phyloP scores from a whole-genome alignment of 768 basidiomycete genomes.

The Crepidotus variabilis region DNA sequence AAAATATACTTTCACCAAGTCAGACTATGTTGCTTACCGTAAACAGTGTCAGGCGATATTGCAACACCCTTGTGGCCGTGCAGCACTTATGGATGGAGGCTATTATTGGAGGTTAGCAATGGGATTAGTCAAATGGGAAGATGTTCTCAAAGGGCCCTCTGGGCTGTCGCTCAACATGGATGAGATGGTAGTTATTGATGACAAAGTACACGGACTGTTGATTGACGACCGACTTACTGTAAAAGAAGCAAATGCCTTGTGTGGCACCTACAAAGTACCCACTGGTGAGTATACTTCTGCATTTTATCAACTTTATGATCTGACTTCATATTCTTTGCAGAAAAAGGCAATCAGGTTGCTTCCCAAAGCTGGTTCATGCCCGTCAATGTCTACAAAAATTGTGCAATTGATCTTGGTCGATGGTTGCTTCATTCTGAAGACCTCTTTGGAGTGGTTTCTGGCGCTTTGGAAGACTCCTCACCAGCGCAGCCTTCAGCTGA shows the following conservation, averaged over 20 bases:
- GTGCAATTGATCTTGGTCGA: background rate
- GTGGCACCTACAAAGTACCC: slow-evolving; percentile 1
- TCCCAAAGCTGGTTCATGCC: background rate
- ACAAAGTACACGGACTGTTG: background rate
- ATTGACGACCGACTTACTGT: slow-evolving; percentile 2
- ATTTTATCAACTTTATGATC: background rate
- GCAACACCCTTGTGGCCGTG: slow-evolving; percentile 6
- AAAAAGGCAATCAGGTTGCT: background rate
- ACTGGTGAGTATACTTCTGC: background rate
- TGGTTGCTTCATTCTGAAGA: background rate
- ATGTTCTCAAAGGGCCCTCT: slow-evolving; percentile 10
- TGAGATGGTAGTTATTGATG: background rate
- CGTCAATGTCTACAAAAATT: background rate
- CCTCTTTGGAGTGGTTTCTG: background rate
- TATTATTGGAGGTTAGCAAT: slow-evolving; percentile 11
- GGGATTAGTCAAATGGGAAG: slow-evolving; percentile 5
- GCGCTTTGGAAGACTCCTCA: background rate
- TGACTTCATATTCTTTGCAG: background rate
- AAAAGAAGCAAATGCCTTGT: slow-evolving; percentile 1
- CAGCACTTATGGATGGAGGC: slow-evolving; percentile 13
- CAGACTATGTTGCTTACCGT: slow-evolving; percentile 8
- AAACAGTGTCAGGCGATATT: slow-evolving; percentile 1
- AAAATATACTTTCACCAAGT: background rate
- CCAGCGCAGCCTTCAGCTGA: background rate
- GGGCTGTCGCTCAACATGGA: background rate